Base-by-base conservation (phyloP, 192 early-diverging fungal genomes). In the Chytriomyces sp. region DNA sequence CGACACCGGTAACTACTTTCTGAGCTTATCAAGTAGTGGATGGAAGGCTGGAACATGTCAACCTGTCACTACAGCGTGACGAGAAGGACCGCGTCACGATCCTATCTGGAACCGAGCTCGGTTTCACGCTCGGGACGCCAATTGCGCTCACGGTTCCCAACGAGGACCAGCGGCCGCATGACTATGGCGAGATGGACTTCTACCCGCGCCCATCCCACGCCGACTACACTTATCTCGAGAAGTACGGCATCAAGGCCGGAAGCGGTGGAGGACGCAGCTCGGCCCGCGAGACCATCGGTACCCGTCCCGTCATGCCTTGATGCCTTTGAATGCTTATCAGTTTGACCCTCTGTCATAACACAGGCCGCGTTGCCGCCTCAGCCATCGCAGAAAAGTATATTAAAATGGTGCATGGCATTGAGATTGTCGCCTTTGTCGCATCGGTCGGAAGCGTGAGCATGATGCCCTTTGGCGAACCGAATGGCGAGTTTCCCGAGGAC, bases 381-480 rank as follows among this genome's bases (percentile, higher is more conserved):
- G 95, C 93, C n/a, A 88, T 99, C 52, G 97, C 97, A n/a, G 96
- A 99, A 86, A 96, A 98, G 80, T 98, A 91, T 78, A 79, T 99
- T 59, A 81, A 78, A n/a, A 73, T 90, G 40, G 91, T 86, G 0
- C 83, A 90, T 62, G 89, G 90, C 22, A 89, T 96, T 1, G 97
- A 99, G 75, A 89, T 99, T 70, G 92, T 99, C 7, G 95, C 95
- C 4, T 99, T 98, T 84, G 94, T 97, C 26, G 85, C 86, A 1
- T 92, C 93, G 19, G 93, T 99, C 26, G 96, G 96, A 32, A 77
- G 84, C 53, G 86, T 96, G 0, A 79, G 84, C 59, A 92, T 99
- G 90, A 66, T 81, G 31, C 87, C 86, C 31, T 90, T 85, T 70
- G 80, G 85, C 49, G 58, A 82, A 25, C 80, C 80, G 32, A 84